A percentile compares a stretch with the other conserved stretches of the same genome.
phyloP scores from a whole-genome alignment of 495 filamentous ascomycete species.

The Penicillium nucicola region DNA sequence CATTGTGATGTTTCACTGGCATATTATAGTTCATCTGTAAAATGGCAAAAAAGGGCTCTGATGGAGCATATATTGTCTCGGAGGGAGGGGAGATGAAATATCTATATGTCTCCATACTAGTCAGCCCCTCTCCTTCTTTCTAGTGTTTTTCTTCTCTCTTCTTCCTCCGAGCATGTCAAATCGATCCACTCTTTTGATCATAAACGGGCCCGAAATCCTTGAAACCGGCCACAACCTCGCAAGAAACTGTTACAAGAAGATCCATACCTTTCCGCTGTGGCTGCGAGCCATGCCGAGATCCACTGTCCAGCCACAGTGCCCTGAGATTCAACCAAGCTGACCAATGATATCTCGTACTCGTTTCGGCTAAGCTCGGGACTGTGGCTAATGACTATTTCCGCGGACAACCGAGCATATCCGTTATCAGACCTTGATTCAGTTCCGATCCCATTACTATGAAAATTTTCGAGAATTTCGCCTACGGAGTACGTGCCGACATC shows the following conservation, averaged over 20 bases:
- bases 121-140: neutral
- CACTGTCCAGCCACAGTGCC: conserved; percentile 1
- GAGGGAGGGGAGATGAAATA: neutral
- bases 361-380: conserved; percentile 2
- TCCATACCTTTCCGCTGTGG: conserved; percentile 18
- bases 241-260: neutral
- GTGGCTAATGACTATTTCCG: conserved; percentile 3
- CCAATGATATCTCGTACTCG: neutral
- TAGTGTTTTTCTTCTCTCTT: neutral
- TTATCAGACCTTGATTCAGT: conserved; percentile 4
- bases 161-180: neutral
- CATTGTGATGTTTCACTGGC: neutral
- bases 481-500: no score
- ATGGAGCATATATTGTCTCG: neutral
- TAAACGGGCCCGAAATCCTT: conserved; percentile 4
- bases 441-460: no score
- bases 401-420: conserved; percentile 9
- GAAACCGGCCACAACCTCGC: neutral
- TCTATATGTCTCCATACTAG: neutral
- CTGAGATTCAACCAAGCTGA: neutral
- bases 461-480: no score
- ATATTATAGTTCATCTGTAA: neutral
- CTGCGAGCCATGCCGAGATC: neutral
- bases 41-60: neutral
- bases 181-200: neutral